A percentile compares a stretch with the other conserved stretches of the same genome.
These are phyloP conservation scores for Urostyla sp. DNA, from an alignment of 73 alveolate genomes.

Conservation along the genomic window DNA sequence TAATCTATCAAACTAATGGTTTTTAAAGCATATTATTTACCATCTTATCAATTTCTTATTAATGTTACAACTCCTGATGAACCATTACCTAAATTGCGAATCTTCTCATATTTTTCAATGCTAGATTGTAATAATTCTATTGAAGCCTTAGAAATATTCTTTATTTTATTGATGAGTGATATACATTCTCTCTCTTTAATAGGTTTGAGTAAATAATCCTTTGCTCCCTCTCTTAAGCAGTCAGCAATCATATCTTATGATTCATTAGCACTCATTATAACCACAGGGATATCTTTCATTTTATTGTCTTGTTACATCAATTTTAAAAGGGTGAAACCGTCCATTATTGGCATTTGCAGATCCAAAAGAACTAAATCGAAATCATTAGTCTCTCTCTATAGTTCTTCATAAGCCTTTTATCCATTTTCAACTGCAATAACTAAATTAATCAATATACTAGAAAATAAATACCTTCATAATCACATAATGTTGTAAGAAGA, in stretches of 20 bases:
- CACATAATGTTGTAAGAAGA: constrained; percentile 77
- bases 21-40: constrained; percentile 70
- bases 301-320: constrained; percentile 75
- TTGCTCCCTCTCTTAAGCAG: constrained; percentile 82
- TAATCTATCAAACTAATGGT: constrained; percentile 58
- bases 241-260: constrained; percentile 73
- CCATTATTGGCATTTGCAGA: constrained; percentile 87
- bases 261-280: constrained; percentile 86
- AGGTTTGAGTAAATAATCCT: constrained; percentile 88
- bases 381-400: constrained; percentile 65
- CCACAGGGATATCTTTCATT: constrained; percentile 80
- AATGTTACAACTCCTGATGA: constrained; percentile 85
- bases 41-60: constrained; percentile 55
- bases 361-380: constrained; percentile 85
- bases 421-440: constrained; percentile 83
- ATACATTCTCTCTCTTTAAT: constrained; percentile 65
- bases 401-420: constrained; percentile 73
- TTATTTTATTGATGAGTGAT: constrained; percentile 48
- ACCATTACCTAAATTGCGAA: constrained; percentile 79
- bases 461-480: constrained; percentile 64
- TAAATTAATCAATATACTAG: background rate
- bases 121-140: constrained; percentile 5
- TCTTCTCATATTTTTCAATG: constrained; percentile 28
- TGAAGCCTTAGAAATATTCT: constrained; percentile 21
- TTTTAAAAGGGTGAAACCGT: constrained; percentile 84